These are phyloP conservation scores for Celoporthe dispersa DNA, from an alignment of 2,329 filamentous ascomycete species.

Conservation along the genomic window DNA sequence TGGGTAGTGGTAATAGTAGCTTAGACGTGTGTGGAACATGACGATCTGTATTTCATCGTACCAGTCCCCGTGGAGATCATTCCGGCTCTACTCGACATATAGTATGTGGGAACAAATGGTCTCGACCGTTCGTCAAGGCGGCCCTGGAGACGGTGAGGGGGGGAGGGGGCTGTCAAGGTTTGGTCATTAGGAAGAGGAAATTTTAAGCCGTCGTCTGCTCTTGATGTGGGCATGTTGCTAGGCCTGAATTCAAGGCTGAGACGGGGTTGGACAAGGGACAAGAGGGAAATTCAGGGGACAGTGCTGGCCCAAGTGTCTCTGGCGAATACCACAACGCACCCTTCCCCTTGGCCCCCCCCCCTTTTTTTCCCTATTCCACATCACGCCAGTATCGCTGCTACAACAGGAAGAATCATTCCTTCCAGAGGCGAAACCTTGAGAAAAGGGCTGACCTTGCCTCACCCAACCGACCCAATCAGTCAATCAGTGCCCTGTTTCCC, in stretches of 20 bases:
- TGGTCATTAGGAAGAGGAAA: neutral
- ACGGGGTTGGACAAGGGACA: neutral
- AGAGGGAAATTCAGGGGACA: constrained; percentile 5
- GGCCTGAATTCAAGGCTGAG: neutral
- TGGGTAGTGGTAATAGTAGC: no score
- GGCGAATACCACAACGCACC: neutral
- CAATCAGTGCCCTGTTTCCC: neutral
- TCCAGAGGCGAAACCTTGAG: neutral
- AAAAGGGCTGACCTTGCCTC: no score
- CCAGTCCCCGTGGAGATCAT: neutral
- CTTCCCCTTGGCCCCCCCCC: neutral
- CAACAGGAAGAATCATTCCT: neutral
- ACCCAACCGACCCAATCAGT: neutral
- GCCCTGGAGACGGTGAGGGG: neutral
- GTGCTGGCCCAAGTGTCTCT: neutral
- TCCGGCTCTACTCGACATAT: neutral
- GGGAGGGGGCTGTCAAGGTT: neutral
- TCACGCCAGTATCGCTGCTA: neutral
- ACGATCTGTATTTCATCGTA: neutral
- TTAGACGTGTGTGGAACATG: neutral
- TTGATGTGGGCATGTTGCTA: neutral
- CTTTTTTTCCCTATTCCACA: neutral
- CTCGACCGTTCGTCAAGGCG: neutral
- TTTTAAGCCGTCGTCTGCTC: neutral
- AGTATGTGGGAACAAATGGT: neutral